These are phyloP conservation scores for Lichtheimia ornata DNA, from an alignment of 371 early-diverging fungal species.

Conservation along the genomic window DNA sequence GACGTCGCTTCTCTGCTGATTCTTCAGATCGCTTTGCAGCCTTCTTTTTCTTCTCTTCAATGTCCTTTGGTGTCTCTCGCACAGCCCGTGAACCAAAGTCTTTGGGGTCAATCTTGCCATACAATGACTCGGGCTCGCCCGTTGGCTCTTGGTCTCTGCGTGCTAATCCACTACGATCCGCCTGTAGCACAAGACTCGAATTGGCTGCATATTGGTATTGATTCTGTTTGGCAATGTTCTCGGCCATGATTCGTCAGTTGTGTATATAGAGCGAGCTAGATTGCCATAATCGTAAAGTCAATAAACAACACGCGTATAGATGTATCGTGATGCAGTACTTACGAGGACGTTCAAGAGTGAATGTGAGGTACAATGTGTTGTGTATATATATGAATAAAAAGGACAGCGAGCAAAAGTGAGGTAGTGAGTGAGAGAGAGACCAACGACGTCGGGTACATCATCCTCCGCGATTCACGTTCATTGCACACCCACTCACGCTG, in stretches of 20 bases:
- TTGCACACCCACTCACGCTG: no score
- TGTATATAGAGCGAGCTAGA: no score
- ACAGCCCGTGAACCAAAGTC: conserved; percentile 86
- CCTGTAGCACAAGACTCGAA: conserved; percentile 91
- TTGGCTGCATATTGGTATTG: conserved; percentile 93
- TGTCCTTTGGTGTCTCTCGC: conserved; percentile 66
- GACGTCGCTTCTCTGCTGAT: conserved; percentile 52
- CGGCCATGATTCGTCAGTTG: conserved; percentile 60
- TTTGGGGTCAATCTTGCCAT: conserved; percentile 82
- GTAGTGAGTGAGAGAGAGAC: no score
- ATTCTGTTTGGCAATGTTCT: conserved; percentile 71
- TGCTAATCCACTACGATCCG: conserved; percentile 80
- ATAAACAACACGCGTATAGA: no score
- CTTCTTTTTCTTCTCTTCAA: conserved; percentile 70
- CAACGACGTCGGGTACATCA: no score
- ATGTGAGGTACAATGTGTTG: no score
- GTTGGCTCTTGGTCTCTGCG: conserved; percentile 93
- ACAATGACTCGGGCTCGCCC: conserved; percentile 93
- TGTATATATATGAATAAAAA: no score
- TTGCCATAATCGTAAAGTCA: no score
- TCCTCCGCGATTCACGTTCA: no score
- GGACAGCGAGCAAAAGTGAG: no score
- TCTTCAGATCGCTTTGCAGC: conserved; percentile 50
- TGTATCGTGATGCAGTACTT: no score
- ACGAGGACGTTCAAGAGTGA: no score